Evolutionary conservation across 2,329 filamentous ascomycete genomes (phyloP).

Genomic region (Cladobotryum protrusum): DNA sequence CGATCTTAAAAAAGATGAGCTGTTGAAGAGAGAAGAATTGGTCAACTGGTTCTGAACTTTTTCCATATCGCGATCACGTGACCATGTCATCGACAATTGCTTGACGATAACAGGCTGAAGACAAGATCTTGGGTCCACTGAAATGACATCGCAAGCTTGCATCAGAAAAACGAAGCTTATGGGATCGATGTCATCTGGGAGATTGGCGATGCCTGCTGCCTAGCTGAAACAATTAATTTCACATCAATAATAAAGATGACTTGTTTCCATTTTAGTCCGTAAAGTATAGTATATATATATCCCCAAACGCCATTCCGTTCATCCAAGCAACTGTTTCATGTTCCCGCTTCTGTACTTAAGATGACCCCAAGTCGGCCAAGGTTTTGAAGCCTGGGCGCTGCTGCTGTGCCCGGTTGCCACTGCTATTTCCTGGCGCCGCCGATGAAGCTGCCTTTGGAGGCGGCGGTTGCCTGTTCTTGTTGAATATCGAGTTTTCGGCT

Average conservation of each 20-base stretch:
- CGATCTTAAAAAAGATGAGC: constrained; percentile 13
- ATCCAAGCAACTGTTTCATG: no score
- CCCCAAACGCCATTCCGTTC: background rate
- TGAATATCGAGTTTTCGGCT: constrained; percentile 55
- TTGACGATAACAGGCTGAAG: constrained; percentile 12
- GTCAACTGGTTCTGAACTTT: constrained; percentile 16
- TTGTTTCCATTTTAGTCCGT: background rate
- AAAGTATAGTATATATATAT: background rate
- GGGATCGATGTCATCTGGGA: background rate
- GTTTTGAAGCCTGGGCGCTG: constrained; percentile 42
- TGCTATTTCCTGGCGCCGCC: constrained; percentile 14
- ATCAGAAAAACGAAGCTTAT: no score
- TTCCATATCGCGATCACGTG: constrained; percentile 26
- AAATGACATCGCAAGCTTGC: background rate
- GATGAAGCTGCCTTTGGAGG: constrained; percentile 16
- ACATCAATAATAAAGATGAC: background rate
- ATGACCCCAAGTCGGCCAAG: constrained; percentile 43
- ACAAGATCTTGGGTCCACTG: no score
- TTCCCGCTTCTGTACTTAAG: background rate
- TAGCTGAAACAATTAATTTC: background rate
- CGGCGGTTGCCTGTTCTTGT: constrained; percentile 36
- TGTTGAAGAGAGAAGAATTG: constrained; percentile 10
- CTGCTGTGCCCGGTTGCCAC: constrained; percentile 23
- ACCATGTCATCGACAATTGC: constrained; percentile 12
- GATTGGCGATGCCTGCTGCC: background rate